Conservation (phyloP, 2,329 filamentous ascomycete genomes). For the Rhexocercosporidium sp. region DNA sequence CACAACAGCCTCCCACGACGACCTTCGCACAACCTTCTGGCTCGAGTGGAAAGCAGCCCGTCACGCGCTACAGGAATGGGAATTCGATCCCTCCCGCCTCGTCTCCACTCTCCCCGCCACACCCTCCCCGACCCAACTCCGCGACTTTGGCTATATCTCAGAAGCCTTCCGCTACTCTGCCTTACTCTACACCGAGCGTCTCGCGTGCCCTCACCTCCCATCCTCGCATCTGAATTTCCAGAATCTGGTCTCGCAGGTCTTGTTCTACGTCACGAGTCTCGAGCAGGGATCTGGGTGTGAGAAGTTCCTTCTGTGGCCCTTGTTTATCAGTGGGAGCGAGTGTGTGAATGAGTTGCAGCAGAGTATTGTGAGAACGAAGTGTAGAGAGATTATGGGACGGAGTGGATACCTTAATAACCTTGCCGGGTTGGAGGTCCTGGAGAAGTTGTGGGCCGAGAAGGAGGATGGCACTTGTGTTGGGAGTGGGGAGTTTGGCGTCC, state of each 20-base stretch:
- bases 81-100: constrained; percentile 66
- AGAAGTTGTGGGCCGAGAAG: constrained; percentile 73
- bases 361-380: constrained; percentile 77
- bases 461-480: constrained; percentile 24
- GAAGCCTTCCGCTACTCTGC: constrained; percentile 91
- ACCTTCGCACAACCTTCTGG: constrained; percentile 75
- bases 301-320: constrained; percentile 91
- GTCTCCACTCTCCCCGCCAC: constrained; percentile 54
- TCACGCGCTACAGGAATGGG: constrained; percentile 78
- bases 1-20: constrained; percentile 55
- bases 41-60: constrained; percentile 84
- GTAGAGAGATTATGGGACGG: constrained; percentile 83
- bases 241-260: constrained; percentile 78
- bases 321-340: constrained; percentile 90
- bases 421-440: constrained; percentile 81
- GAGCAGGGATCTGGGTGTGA: constrained; percentile 74
- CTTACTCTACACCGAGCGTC: constrained; percentile 85
- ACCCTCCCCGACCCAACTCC: constrained; percentile 65
- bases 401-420: constrained; percentile 95
- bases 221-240: constrained; percentile 81
- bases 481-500: constrained; percentile 27
- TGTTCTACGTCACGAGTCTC: constrained; percentile 83
- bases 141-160: constrained; percentile 81
- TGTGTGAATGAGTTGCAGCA: constrained; percentile 83
- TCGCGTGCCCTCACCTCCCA: constrained; percentile 76